These are phyloP conservation scores for Chaetomium sp. DNA, from an alignment of 2,329 filamentous ascomycete genomes.

Conservation along the genomic window DNA sequence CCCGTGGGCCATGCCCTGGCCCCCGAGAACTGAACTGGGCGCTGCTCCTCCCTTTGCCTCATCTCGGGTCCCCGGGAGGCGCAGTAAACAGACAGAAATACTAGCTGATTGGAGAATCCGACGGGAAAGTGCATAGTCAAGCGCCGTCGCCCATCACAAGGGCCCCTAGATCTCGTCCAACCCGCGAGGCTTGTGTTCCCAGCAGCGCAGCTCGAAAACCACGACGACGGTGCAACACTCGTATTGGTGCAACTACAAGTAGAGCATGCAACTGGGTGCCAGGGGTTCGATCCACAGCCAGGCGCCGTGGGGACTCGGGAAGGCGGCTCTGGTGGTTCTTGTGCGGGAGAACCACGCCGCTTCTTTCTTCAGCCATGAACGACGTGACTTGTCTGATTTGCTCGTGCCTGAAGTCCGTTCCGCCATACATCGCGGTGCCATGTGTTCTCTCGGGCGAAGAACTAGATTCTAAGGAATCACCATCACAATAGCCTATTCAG, in stretches of 20 bases:
- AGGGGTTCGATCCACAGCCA: conserved; percentile 17
- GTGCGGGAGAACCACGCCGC: neutral
- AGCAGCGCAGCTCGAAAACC: conserved; percentile 19
- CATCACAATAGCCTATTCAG: conserved; percentile 17
- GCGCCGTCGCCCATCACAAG: conserved; percentile 24
- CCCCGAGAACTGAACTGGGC: neutral
- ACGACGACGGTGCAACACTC: conserved; percentile 24
- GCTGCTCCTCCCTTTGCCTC: conserved; percentile 10
- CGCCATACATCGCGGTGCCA: neutral
- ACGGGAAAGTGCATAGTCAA: conserved; percentile 33
- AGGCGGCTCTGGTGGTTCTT: conserved; percentile 4
- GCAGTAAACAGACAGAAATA: conserved; percentile 22
- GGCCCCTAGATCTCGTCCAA: conserved; percentile 29
- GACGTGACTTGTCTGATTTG: conserved; percentile 6
- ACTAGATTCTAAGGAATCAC: neutral
- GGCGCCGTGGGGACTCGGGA: conserved; percentile 11
- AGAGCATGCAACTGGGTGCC: conserved; percentile 15
- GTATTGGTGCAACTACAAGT: conserved; percentile 27
- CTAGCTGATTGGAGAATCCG: conserved; percentile 29
- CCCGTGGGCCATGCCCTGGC: neutral
- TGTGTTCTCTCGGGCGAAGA: neutral
- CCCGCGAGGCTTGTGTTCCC: conserved; percentile 24
- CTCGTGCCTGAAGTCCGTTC: neutral
- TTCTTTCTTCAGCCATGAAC: conserved; percentile 4
- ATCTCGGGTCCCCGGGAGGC: conserved; percentile 17